Evolutionary conservation across 1,284 basidiomycete genomes (phyloP).

Genomic region (Melanopsichium pennsylvanicum): DNA sequence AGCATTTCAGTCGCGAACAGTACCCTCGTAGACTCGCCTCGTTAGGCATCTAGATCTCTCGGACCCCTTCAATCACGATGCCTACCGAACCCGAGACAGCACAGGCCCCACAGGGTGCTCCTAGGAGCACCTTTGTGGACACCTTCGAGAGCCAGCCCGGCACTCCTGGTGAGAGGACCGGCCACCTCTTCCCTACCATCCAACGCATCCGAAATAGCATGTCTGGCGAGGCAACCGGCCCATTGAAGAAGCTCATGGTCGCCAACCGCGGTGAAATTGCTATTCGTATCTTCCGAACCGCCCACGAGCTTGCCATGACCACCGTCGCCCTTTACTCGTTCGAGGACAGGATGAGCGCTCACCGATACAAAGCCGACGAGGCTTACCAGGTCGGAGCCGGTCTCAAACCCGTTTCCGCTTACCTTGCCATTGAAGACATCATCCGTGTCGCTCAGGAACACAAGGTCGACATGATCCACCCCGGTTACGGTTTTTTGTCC

Average conservation of each 20-base stretch:
- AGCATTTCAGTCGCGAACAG: background rate
- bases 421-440: conserved; percentile 97
- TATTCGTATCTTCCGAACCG: conserved; percentile 96
- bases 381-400: conserved; percentile 98
- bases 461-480: conserved; percentile 98
- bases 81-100: conserved; percentile 42
- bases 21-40: background rate
- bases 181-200: conserved; percentile 60
- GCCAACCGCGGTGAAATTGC: conserved; percentile 78
- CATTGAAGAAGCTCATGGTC: conserved; percentile 62
- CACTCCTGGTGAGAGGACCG: conserved; percentile 56
- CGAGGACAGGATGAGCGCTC: conserved; percentile 95
- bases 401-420: conserved; percentile 91
- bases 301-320: conserved; percentile 98
- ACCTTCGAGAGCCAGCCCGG: conserved; percentile 58
- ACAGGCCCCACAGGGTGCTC: conserved; percentile 47
- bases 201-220: conserved; percentile 58
- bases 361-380: conserved; percentile 99
- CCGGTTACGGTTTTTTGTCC: conserved; percentile 88
- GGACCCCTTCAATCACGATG: conserved; percentile 20
- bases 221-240: conserved; percentile 42
- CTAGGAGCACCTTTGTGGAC: conserved; percentile 56
- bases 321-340: conserved; percentile 98
- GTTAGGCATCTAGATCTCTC: background rate
- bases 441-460: conserved; percentile 77